Base-by-base conservation (phyloP, 2,329 filamentous ascomycete genomes). In the Biscogniauxia marginata region DNA sequence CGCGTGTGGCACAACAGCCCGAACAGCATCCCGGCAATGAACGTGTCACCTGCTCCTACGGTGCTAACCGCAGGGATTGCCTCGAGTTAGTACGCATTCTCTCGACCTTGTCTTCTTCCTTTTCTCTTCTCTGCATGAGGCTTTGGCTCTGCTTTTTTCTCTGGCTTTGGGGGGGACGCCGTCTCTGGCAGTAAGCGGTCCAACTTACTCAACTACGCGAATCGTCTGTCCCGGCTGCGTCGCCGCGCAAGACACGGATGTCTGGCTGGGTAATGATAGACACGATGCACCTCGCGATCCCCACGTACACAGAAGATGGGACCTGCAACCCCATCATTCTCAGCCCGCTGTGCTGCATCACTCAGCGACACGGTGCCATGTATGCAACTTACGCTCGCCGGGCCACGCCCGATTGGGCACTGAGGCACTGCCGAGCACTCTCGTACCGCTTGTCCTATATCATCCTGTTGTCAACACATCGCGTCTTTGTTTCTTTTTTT, bases 31-130 rank as follows among this genome's bases (percentile, higher is more conserved):
- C 87, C 88, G 30, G 88, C 88, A 61, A 88, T 83, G 66, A 91
- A 91, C 0, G 88, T 90, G 67, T 91, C 89, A 62, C 89, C 89
- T 46, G 88, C 88, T 53, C 88, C 89, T 58, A 91, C 81, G 5
- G 87, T 80, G 69, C 88, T 90, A 68, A 61, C 59, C 30, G 58
- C 61, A 55, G 58, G 58, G 61, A 57, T 49, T 4, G 50, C 49
- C 43, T 39, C n/a, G n/a, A 39, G 62, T 65, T 62, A 63, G 60
- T 60, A 50, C 45, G 63, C 54, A 20, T 56, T 47, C 13, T 6
- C 24, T 25, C 24, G 24, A 25, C 24, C 30, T 57, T 50, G 34
- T 44, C 22, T 43, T 48, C 46, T 49, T 23, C 46, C 22, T 54
- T 39, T 39, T 39, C n/a, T 39, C 11, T 39, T 39, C 30, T n/a